These are phyloP conservation scores for Pythium aquatile DNA, from an alignment of 352 stramenopile genomes.

Conservation along the genomic window DNA sequence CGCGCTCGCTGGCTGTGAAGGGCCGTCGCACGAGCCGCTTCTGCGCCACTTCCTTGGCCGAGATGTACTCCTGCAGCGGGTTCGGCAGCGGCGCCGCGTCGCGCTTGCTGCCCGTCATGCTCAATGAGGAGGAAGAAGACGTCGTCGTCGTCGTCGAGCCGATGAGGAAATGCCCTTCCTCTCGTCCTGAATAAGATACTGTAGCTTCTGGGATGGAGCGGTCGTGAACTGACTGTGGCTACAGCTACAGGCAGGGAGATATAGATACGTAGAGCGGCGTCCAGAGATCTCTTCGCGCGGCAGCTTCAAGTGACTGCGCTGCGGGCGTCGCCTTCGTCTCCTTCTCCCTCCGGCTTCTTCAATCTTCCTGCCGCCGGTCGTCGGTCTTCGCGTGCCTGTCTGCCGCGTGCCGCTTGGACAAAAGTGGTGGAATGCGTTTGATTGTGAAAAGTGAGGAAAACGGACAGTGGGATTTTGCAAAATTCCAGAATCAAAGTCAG, in stretches of 20 bases:
- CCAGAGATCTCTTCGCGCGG: constrained; percentile 1
- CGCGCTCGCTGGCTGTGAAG: not conserved
- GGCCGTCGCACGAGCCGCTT: constrained; percentile 34
- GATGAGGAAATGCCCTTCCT: not conserved
- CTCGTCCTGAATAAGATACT: not conserved
- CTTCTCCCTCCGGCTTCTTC: constrained; percentile 1
- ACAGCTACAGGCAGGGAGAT: constrained; percentile 1
- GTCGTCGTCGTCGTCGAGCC: not conserved
- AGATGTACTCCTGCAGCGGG: constrained; percentile 54
- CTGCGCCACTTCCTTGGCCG: constrained; percentile 66
- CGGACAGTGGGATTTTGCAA: not conserved
- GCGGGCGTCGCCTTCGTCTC: not conserved
- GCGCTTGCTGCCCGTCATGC: constrained; percentile 37
- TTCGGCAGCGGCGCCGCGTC: constrained; percentile 27
- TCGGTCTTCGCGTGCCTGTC: not conserved
- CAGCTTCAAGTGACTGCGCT: constrained; percentile 28
- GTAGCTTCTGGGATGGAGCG: too few relatives aligned
- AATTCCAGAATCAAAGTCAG: not conserved
- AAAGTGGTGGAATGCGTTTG: not conserved
- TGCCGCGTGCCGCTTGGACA: constrained; percentile 6
- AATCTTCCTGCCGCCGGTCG: not conserved
- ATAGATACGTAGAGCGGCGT: constrained; percentile 6
- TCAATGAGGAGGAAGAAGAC: not conserved
- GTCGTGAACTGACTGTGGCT: not conserved
- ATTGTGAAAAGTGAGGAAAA: not conserved